Evolutionary conservation across 805 yeast genomes (phyloP).

Genomic region (Candida bentonensis): DNA sequence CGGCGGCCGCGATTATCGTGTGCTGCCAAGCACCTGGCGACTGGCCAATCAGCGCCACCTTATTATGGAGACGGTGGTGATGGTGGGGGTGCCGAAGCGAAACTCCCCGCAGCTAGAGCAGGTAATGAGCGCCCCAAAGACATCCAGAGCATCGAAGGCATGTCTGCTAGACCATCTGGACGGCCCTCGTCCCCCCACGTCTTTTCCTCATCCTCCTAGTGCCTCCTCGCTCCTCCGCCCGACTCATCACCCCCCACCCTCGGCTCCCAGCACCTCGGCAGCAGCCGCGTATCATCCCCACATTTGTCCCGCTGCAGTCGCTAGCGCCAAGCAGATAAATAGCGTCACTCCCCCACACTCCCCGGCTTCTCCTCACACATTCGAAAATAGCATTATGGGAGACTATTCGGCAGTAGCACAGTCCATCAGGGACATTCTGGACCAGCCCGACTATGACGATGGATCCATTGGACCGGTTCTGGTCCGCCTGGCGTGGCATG

Average conservation of each 20-base stretch:
- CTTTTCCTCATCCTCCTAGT: too few species aligned
- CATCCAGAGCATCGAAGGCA: too few species aligned
- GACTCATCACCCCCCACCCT: too few species aligned
- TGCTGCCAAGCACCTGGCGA: too few species aligned
- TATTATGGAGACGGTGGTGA: background rate
- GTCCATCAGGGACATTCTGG: slow-evolving; percentile 22
- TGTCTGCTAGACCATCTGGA: too few species aligned
- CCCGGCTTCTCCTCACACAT: background rate
- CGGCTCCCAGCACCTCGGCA: background rate
- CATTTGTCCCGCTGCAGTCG: too few species aligned
- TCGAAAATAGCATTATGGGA: slow-evolving; percentile 9
- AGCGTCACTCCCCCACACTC: background rate
- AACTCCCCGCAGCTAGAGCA: too few species aligned
- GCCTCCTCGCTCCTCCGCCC: too few species aligned
- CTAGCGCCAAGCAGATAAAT: background rate
- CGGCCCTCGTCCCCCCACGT: too few species aligned
- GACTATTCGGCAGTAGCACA: slow-evolving; percentile 27
- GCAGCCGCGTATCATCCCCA: background rate
- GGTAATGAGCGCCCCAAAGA: too few species aligned
- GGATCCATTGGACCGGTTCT: slow-evolving; percentile 65
- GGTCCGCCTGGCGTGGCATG: slow-evolving; percentile 77
- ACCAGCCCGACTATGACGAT: slow-evolving; percentile 41
- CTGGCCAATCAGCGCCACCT: background rate
- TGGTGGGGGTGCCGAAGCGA: background rate
- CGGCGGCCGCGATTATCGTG: too few species aligned